Evolutionary conservation across 306 rosid species (phyloP).

Genomic region (Coriaria nepalensis): DNA sequence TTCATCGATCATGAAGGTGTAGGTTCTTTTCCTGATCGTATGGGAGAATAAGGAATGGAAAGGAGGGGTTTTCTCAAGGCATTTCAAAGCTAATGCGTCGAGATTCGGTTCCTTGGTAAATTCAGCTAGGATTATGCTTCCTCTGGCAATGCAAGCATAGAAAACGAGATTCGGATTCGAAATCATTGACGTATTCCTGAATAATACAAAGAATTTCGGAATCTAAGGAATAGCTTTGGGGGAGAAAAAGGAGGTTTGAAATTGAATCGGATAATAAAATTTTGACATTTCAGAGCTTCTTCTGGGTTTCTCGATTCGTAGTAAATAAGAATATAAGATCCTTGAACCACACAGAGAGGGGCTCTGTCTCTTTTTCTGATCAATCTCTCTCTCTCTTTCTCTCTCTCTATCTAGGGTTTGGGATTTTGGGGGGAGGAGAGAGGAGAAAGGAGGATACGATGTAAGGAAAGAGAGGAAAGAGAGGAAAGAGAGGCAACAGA

Average conservation of each 20-base stretch:
- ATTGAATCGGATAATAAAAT: conserved; percentile 1
- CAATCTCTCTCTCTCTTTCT: not conserved
- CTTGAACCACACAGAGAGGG: not conserved
- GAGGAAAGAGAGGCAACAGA: not conserved
- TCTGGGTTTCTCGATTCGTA: not conserved
- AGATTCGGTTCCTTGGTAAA: conserved; percentile 33
- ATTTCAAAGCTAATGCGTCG: conserved; percentile 43
- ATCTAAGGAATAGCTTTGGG: not conserved
- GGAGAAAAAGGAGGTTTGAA: not conserved
- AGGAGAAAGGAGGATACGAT: not conserved
- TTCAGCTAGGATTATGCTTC: conserved; percentile 45
- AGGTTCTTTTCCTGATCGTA: conserved; percentile 40
- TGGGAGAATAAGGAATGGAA: conserved; percentile 52
- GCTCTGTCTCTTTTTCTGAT: not conserved
- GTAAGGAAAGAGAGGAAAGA: conserved; percentile 1
- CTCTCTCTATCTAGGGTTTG: conserved; percentile 8
- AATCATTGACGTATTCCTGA: conserved; percentile 11
- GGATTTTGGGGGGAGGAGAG: not conserved
- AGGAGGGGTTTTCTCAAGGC: conserved; percentile 49
- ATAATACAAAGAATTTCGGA: not conserved
- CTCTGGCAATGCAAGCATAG: conserved; percentile 67
- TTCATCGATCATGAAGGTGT: conserved; percentile 36
- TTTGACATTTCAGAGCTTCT: not conserved
- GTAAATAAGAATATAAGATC: not conserved
- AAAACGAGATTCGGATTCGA: conserved; percentile 48